These are phyloP conservation scores for Populus euphratica DNA, from an alignment of 345 rosid genomes.

Conservation along the genomic window DNA sequence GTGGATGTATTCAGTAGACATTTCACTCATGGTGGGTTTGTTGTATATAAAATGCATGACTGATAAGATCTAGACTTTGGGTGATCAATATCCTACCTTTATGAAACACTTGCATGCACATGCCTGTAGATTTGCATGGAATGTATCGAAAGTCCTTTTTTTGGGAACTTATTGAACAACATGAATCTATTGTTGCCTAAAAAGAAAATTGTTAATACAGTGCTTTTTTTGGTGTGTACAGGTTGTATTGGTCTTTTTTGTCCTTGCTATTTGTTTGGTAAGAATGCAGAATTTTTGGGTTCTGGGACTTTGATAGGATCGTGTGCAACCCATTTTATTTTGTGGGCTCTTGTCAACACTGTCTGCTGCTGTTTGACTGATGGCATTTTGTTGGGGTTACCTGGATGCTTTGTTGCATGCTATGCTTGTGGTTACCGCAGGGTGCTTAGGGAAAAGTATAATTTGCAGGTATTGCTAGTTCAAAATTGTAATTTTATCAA, in stretches of 20 bases:
- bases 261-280: conserved; percentile 83
- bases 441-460: conserved; percentile 61
- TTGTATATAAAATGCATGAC: too few relatives aligned
- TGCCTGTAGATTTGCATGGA: too few relatives aligned
- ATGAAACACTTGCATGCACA: too few relatives aligned
- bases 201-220: not conserved
- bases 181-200: not conserved
- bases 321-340: conserved; percentile 65
- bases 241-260: conserved; percentile 75
- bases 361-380: conserved; percentile 66
- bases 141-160: not conserved
- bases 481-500: too few relatives aligned
- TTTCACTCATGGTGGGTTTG: too few relatives aligned
- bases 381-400: conserved; percentile 67
- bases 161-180: not conserved
- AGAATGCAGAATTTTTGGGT: conserved; percentile 79
- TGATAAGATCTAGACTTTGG: too few relatives aligned
- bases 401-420: conserved; percentile 82
- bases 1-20: too few relatives aligned
- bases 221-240: conserved; percentile 25
- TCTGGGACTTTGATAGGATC: conserved; percentile 85
- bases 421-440: conserved; percentile 84
- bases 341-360: conserved; percentile 67
- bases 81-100: too few relatives aligned
- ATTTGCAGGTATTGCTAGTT: conserved; percentile 52